Base-by-base conservation (phyloP, 2,329 filamentous ascomycete genomes). In the Exophiala sp. region DNA sequence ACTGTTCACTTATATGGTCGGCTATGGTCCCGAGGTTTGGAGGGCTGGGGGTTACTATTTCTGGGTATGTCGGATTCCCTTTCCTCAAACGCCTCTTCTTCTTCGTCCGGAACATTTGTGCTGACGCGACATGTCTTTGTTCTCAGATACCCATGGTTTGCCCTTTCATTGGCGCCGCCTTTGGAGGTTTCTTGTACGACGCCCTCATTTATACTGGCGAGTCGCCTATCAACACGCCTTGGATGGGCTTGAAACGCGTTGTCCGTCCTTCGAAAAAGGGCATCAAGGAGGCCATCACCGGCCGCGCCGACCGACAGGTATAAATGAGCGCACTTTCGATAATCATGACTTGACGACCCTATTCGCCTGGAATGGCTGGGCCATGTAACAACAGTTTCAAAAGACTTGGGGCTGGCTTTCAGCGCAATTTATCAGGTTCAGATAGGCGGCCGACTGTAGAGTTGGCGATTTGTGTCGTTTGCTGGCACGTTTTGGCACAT, bases 141-240 rank as follows among this genome's bases (percentile, higher is more conserved):
- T 45, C 2, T 40, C n/a, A 80, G 78, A 78, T 85, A 14, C 82
- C 82, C 1, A 81, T 85, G 72, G 78, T 85, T 1, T 74, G 79
- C 3, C 81, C 81, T 0, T 84, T 85, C 63, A 64, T 75, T 8
- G 82, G 81, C 7, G 73, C 70, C 56, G 63, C 72, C 0, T 75
- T 80, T 54, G 80, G 80, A n/a, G 80, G 76, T 2, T 76, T 80
- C 57, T 58, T 82, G 35, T 83, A 83, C 63, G 80, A 83, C 60
- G 57, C 74, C 0, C 73, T 83, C 61, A 71, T 85, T 39, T 85
- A 78, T 62, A 83, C 79, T 0, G 82, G 82, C 4, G 67, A 80
- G 18, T 81, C 75, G 55, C 81, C 81, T 1, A 72, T 85, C 58
- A 85, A 85, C 67, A 78, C 72, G 0, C 79, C 79, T 0, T 79